Base-by-base conservation (phyloP, 192 early-diverging fungal species). In the Dimargaris cristalligena region DNA sequence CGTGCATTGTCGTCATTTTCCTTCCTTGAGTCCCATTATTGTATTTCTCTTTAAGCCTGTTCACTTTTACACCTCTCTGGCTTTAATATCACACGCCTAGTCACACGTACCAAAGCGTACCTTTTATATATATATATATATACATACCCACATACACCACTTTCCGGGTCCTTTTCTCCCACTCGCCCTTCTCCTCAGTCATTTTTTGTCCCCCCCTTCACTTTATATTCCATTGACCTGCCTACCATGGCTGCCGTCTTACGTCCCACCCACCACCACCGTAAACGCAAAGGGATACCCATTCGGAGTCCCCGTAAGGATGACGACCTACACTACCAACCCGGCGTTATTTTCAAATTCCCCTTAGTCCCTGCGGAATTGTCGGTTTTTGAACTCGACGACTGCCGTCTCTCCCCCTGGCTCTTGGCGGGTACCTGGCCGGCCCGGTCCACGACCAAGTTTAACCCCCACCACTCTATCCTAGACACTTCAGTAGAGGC, bases 331-430 rank as follows among this genome's bases (percentile, higher is more conserved):
- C 65, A 70, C 56, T 64, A 67, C 23, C 74, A 67, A 0, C n/a
- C n/a, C n/a, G 74, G 74, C 25, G 74, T 75, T 6, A 68, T 72
- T 51, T 75, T 75, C 50, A 67, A 68, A 22, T 75, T 75, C 56
- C 74, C 74, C 11, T 14, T 56, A 16, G 31, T 56, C 31, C 54
- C 54, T n/a, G 34, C 29, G 9, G 54, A 56, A 13, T 23, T 56
- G 18, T 56, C 54, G 3, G 13, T 13, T 13, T 56, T 56, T 33
- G 54, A 56, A 28, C 29, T 28, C 16, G 14, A 33, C 20, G 54
- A 33, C 18, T 29, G 23, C 20, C 20, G 23, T 23, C 26, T 14
- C 16, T 56, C 54, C 10, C 54, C 54, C 31, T 56, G 54, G 54
- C 31, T 56, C 4, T 23, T 56, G 54, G 54, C 54, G 14, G 54